Percentiles rank a stretch among this genome's conserved stretches.
Evolutionary conservation across 495 filamentous ascomycete genomes (phyloP).

Genomic region (Podospora tetraspora): DNA sequence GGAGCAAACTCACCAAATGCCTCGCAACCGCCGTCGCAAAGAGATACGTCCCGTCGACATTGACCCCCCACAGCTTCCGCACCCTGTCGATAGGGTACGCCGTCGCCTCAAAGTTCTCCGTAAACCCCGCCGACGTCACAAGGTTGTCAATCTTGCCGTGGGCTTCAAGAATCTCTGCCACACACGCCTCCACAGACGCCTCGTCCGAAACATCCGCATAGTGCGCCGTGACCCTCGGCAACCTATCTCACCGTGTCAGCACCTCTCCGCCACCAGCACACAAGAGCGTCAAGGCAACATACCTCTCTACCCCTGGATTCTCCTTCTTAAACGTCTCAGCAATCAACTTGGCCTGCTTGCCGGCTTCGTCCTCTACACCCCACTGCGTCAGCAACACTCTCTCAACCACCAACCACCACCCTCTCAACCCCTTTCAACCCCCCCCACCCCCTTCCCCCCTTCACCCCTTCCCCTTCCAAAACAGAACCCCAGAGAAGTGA

Average conservation of each 20-base stretch:
- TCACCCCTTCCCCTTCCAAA: not conserved
- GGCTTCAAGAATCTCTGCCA: conserved; percentile 60
- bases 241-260: conserved; percentile 36
- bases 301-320: conserved; percentile 70
- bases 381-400: not conserved
- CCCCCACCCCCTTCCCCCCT: no score
- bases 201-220: conserved; percentile 78
- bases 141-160: conserved; percentile 85
- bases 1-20: conserved; percentile 51
- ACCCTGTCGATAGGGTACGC: conserved; percentile 83
- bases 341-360: conserved; percentile 63
- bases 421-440: no score
- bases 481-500: conserved; percentile 9
- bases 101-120: conserved; percentile 89
- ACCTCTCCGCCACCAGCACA: no score
- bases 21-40: conserved; percentile 80
- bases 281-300: no score
- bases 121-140: conserved; percentile 93
- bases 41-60: conserved; percentile 89
- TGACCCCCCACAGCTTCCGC: conserved; percentile 88
- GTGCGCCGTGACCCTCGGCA: conserved; percentile 84
- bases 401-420: no score
- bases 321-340: conserved; percentile 68
- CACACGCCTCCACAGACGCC: conserved; percentile 64
- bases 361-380: conserved; percentile 73